These are phyloP conservation scores for Mortierella sp. DNA, from an alignment of 371 early-diverging fungal species.

Conservation along the genomic window DNA sequence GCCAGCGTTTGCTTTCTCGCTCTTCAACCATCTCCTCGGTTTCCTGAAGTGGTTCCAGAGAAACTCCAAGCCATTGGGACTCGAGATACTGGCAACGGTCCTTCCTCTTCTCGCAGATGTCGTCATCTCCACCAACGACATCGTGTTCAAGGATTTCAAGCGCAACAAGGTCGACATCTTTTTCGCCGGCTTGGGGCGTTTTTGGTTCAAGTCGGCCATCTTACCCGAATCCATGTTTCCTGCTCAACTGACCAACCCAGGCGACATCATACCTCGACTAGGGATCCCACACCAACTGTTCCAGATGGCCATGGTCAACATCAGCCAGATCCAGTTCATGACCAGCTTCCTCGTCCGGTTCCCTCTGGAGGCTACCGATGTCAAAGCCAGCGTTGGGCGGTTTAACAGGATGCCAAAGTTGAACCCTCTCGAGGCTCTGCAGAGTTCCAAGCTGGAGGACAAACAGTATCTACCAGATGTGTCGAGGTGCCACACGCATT, in stretches of 20 bases:
- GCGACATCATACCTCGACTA: constrained; percentile 57
- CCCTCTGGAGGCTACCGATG: constrained; percentile 69
- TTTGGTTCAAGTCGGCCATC: constrained; percentile 71
- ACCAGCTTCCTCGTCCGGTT: constrained; percentile 70
- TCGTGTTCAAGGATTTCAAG: constrained; percentile 71
- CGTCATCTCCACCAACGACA: constrained; percentile 69
- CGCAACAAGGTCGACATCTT: constrained; percentile 75
- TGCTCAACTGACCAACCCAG: constrained; percentile 11
- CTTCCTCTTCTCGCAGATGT: constrained; percentile 71
- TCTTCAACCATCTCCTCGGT: constrained; percentile 78
- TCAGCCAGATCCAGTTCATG: constrained; percentile 74
- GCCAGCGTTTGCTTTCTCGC: constrained; percentile 67
- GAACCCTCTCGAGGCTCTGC: background rate
- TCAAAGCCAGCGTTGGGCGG: constrained; percentile 63
- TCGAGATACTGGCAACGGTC: constrained; percentile 61
- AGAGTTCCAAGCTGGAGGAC: constrained; percentile 22
- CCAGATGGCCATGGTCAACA: constrained; percentile 67
- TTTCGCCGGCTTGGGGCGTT: constrained; percentile 67
- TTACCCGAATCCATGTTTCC: constrained; percentile 71
- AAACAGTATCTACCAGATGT: constrained; percentile 28
- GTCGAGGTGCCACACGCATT: constrained; percentile 8
- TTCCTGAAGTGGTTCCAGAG: constrained; percentile 70
- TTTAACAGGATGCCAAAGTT: constrained; percentile 34
- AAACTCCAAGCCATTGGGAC: constrained; percentile 61
- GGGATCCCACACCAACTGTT: constrained; percentile 70